These are phyloP conservation scores for Tricholoma bakamatsutake DNA, from an alignment of 768 basidiomycete species.

Conservation along the genomic window DNA sequence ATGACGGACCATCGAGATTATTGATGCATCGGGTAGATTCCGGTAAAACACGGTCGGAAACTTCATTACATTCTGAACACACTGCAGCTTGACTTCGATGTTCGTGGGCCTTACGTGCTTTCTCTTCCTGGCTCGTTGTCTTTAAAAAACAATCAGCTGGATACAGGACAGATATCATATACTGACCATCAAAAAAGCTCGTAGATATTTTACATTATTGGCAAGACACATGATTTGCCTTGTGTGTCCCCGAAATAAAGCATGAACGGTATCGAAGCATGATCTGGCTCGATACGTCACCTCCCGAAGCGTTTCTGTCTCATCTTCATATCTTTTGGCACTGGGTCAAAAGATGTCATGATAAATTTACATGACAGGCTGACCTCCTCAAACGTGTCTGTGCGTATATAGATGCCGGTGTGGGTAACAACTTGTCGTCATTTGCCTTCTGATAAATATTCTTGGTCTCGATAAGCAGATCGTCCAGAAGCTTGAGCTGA, in stretches of 20 bases:
- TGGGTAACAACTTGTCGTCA: neutral
- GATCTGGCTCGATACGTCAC: neutral
- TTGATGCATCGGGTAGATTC: too few species aligned
- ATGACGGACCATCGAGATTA: too few species aligned
- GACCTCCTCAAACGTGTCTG: neutral
- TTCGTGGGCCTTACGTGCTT: neutral
- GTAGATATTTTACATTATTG: neutral
- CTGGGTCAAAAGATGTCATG: neutral
- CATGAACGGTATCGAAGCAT: neutral
- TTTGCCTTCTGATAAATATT: neutral
- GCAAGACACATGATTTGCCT: neutral
- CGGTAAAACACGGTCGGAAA: too few species aligned
- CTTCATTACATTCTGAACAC: neutral
- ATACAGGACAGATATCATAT: too few species aligned
- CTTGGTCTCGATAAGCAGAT: conserved; percentile 1
- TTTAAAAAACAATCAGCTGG: neutral
- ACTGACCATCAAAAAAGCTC: neutral
- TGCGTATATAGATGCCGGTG: neutral
- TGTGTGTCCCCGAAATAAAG: neutral
- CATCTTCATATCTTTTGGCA: neutral
- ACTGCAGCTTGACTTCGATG: neutral
- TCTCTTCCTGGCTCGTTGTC: neutral
- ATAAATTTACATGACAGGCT: neutral
- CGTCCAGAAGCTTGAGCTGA: conserved; percentile 2
- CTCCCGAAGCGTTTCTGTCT: neutral